Conservation (phyloP, 805 yeast genomes). For the Suhomyces sp. region DNA sequence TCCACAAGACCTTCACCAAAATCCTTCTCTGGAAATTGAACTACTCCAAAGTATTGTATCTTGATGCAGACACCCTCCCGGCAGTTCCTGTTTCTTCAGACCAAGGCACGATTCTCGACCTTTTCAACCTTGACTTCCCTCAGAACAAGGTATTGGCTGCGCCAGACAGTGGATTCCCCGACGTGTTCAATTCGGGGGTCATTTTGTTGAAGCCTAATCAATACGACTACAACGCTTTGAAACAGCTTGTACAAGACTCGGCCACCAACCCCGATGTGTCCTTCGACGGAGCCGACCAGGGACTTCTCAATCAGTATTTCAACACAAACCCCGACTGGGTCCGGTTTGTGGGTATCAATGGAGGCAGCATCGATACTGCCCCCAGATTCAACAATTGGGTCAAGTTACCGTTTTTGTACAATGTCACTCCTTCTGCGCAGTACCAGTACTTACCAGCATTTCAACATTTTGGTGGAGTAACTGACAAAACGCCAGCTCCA, state of each 20-base stretch:
- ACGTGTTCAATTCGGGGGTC: constrained; percentile 81
- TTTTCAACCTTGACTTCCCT: constrained; percentile 26
- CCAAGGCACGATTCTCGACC: constrained; percentile 26
- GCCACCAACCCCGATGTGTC: constrained; percentile 20
- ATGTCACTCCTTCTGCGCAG: constrained; percentile 66
- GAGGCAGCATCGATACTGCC: constrained; percentile 6
- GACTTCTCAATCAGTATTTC: constrained; percentile 77
- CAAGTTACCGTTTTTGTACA: constrained; percentile 74
- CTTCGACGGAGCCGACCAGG: constrained; percentile 94
- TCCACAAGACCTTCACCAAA: constrained; percentile 55
- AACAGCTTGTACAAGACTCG: constrained; percentile 20
- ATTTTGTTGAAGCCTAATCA: constrained; percentile 57
- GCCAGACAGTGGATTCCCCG: constrained; percentile 92
- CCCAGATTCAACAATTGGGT: constrained; percentile 52
- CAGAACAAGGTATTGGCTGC: constrained; percentile 47
- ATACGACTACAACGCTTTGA: constrained; percentile 42
- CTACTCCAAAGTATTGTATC: constrained; percentile 51
- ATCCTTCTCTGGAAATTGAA: constrained; percentile 53
- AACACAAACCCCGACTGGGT: constrained; percentile 45
- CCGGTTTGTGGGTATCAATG: constrained; percentile 1
- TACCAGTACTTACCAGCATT: constrained; percentile 77
- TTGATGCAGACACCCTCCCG: constrained; percentile 67
- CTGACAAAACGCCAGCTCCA: no score
- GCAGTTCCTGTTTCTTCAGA: constrained; percentile 13
- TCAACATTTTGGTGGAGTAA: constrained; percentile 41